A percentile compares a stretch with the other conserved stretches of the same genome.
Conservation (phyloP, 345 rosid species). For the Eucalyptus erythrocorys region DNA sequence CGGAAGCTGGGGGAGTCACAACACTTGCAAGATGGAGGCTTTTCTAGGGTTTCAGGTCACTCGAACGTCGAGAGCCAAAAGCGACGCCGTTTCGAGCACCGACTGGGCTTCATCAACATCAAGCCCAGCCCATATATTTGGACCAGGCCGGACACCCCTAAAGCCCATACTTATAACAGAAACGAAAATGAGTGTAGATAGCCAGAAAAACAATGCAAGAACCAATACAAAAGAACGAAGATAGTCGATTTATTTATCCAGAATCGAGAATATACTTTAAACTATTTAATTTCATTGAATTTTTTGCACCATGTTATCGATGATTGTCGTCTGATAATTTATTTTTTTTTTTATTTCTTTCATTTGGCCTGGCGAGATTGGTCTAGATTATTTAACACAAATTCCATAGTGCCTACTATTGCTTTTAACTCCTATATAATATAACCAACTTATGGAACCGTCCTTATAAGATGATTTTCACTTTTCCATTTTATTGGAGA, state of each 20-base stretch:
- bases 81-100: not conserved
- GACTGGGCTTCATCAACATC: not conserved
- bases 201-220: not conserved
- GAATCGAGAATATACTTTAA: not conserved
- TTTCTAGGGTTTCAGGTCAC: not conserved
- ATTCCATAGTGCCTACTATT: not conserved
- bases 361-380: not conserved
- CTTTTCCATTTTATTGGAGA: not conserved
- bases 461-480: not conserved
- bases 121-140: not conserved
- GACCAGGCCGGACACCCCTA: not conserved
- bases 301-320: not conserved
- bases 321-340: not conserved
- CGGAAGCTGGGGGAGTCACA: not conserved
- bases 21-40: not conserved
- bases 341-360: not conserved
- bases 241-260: not conserved
- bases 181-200: not conserved
- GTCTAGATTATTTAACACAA: not conserved
- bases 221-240: not conserved
- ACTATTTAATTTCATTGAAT: not conserved
- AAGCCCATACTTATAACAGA: not conserved
- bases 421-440: not conserved
- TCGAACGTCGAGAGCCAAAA: not conserved
- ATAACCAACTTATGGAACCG: not conserved